Evolutionary conservation across 257 asterid genomes (phyloP).

Genomic region (Petrea volubilis): DNA sequence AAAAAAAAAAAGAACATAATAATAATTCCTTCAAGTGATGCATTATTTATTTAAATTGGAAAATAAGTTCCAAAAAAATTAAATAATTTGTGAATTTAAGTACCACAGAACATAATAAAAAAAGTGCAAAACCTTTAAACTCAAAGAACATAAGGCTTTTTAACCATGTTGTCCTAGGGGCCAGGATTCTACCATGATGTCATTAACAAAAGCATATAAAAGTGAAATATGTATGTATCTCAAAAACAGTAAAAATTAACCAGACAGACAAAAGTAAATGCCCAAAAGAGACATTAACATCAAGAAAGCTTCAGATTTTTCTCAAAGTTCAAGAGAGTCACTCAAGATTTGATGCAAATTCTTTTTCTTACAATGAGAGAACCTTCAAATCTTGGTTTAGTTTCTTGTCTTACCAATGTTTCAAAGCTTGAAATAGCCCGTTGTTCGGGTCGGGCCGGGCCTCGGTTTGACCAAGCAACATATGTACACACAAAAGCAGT

Average conservation of each 20-base stretch:
- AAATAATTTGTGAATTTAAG: too few species aligned
- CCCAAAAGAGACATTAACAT: neutral
- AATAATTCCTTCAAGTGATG: neutral
- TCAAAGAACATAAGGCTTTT: too few species aligned
- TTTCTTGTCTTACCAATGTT: slow-evolving; percentile 21
- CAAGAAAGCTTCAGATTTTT: slow-evolving; percentile 16
- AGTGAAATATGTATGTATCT: too few species aligned
- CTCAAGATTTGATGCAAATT: slow-evolving; percentile 24
- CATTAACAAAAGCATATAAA: too few species aligned
- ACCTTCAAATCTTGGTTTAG: slow-evolving; percentile 17
- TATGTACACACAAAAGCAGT: slow-evolving; percentile 37
- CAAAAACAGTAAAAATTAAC: neutral
- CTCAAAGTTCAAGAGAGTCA: slow-evolving; percentile 10
- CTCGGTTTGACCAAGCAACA: slow-evolving; percentile 17
- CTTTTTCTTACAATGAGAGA: slow-evolving; percentile 28
- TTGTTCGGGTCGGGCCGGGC: too few species aligned
- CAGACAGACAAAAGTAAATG: neutral
- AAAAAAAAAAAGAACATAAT: slow-evolving; percentile 12
- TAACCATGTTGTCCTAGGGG: too few species aligned
- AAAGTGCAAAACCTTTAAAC: too few species aligned
- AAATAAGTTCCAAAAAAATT: too few species aligned
- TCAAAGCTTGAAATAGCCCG: slow-evolving; percentile 13
- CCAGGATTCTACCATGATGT: too few species aligned
- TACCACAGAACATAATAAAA: too few species aligned
- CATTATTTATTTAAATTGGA: neutral